Evolutionary conservation across 2,329 filamentous ascomycete genomes (phyloP).

Genomic region (Teratosphaeria destructans): DNA sequence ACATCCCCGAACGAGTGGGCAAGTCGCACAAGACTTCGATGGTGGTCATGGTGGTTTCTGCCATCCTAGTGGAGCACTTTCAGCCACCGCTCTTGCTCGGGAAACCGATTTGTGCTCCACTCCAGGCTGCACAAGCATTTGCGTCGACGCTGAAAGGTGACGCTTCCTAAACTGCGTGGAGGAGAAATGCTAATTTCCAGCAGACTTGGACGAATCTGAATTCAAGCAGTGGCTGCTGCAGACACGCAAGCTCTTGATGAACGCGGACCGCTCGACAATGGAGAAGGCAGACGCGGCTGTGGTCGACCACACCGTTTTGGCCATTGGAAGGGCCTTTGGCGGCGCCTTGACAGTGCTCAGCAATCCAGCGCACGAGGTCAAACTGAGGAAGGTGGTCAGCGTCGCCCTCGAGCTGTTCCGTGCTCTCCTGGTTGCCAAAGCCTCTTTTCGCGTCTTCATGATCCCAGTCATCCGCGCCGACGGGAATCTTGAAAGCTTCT

Average conservation of each 20-base stretch:
- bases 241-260: not conserved
- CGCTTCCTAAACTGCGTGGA: not conserved
- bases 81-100: not conserved
- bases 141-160: not conserved
- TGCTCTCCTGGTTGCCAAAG: conserved; percentile 1
- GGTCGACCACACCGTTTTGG: not conserved
- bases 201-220: not conserved
- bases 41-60: not conserved
- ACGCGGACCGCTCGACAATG: not conserved
- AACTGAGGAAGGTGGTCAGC: not conserved
- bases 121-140: not conserved
- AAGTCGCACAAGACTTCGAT: not conserved
- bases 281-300: not conserved
- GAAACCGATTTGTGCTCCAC: not conserved
- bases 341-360: not conserved
- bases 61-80: not conserved
- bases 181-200: not conserved
- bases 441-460: not conserved
- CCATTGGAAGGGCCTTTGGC: not conserved
- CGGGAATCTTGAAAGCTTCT: not conserved
- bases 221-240: conserved; percentile 1
- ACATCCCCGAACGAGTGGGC: not conserved
- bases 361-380: not conserved
- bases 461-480: not conserved
- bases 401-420: not conserved